Percentiles rank a stretch among this genome's conserved stretches.
phyloP scores from a whole-genome alignment of 306 rosid species.

The Fragaria vesca region DNA sequence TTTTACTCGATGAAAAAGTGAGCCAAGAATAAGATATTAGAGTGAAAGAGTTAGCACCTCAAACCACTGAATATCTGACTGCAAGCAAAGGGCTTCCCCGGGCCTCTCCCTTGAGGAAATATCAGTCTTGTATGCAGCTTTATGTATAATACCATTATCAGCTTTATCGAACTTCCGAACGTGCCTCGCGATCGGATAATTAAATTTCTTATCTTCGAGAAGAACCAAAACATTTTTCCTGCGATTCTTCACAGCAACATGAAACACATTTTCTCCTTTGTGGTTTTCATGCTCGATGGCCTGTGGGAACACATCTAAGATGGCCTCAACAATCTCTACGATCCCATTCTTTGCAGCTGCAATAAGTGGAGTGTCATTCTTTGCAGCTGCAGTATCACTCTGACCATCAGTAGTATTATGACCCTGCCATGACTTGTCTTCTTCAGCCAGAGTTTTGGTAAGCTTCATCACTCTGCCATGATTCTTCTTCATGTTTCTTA shows the following conservation, averaged over 20 bases:
- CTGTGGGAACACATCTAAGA: background rate
- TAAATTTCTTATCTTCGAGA: background rate
- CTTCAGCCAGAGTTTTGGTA: background rate
- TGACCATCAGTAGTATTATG: background rate
- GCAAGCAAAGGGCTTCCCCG: conserved; percentile 17
- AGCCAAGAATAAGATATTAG: background rate
- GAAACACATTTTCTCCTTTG: conserved; percentile 5
- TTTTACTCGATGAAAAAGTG: background rate
- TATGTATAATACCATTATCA: conserved; percentile 8
- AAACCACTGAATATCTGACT: conserved; percentile 23
- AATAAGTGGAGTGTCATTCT: conserved; percentile 9
- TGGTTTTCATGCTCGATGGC: conserved; percentile 19
- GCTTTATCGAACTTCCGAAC: background rate
- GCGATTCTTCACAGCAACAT: conserved; percentile 4
- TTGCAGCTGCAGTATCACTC: too few species aligned
- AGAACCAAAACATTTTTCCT: background rate
- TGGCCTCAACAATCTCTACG: conserved; percentile 4
- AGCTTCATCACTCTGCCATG: too few species aligned
- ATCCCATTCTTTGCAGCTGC: conserved; percentile 22
- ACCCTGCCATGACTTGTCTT: background rate
- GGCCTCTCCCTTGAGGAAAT: background rate
- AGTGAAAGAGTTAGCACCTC: conserved; percentile 11
- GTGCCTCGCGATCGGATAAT: background rate
- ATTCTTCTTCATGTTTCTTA: too few species aligned
- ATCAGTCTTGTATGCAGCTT: background rate